These are phyloP conservation scores for Coniferiporia sulphurascens DNA, from an alignment of 1,284 basidiomycete species.

Conservation along the genomic window DNA sequence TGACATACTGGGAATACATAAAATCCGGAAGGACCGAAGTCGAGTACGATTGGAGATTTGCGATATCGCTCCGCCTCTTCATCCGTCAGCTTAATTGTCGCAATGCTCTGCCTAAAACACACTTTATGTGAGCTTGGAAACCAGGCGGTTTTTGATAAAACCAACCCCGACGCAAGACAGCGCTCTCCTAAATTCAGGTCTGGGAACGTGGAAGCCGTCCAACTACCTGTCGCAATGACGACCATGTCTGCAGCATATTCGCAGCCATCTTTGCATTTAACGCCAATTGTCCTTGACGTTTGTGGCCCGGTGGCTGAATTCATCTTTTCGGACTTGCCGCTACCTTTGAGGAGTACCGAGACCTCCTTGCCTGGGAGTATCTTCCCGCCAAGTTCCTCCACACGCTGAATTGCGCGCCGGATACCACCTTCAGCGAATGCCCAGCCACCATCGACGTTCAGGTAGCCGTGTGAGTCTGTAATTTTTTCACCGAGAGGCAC, in stretches of 20 bases:
- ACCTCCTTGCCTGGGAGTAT: constrained; percentile 58
- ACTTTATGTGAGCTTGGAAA: neutral
- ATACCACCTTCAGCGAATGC: constrained; percentile 73
- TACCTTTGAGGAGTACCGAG: constrained; percentile 37
- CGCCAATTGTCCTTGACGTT: constrained; percentile 46
- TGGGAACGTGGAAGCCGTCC: constrained; percentile 79
- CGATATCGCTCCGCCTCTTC: constrained; percentile 65
- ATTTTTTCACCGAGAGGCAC: constrained; percentile 25
- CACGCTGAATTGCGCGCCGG: constrained; percentile 49
- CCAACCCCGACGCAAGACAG: constrained; percentile 69
- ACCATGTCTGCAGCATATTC: constrained; percentile 50
- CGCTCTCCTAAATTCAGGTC: constrained; percentile 43
- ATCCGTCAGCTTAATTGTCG: constrained; percentile 65
- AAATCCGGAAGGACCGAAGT: constrained; percentile 59
- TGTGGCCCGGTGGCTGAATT: constrained; percentile 23
- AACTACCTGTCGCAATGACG: constrained; percentile 71
- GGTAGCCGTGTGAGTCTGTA: constrained; percentile 42
- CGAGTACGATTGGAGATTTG: constrained; percentile 65
- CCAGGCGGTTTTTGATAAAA: constrained; percentile 1
- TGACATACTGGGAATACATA: constrained; percentile 71
- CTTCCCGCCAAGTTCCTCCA: constrained; percentile 55
- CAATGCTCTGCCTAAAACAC: constrained; percentile 63
- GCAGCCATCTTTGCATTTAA: constrained; percentile 59
- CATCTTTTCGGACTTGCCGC: constrained; percentile 17
- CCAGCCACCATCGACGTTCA: constrained; percentile 84